Evolutionary conservation across 768 basidiomycete species (phyloP).

Genomic region (Ramaria rubella): DNA sequence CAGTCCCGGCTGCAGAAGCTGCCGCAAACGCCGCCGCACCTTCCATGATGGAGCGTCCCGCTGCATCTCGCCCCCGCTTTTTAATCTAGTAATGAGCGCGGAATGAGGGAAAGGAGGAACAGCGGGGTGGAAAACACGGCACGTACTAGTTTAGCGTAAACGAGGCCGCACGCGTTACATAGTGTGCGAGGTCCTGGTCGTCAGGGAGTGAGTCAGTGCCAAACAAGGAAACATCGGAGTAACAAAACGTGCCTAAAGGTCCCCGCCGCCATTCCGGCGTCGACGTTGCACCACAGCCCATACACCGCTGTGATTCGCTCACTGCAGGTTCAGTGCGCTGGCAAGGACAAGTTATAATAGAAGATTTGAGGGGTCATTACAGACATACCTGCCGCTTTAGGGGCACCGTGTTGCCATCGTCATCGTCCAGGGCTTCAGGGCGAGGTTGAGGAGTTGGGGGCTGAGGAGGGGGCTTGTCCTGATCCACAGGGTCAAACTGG

Average conservation of each 20-base stretch:
- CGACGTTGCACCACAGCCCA: conserved; percentile 76
- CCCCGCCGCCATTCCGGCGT: conserved; percentile 86
- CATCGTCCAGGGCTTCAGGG: not conserved
- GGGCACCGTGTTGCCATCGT: not conserved
- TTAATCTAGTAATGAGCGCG: not conserved
- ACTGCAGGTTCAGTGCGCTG: conserved; percentile 32
- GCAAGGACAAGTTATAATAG: not conserved
- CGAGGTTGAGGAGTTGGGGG: not conserved
- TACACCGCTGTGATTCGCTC: conserved; percentile 65
- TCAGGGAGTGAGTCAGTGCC: conserved; percentile 9
- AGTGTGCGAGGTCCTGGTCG: conserved; percentile 67
- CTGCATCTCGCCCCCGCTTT: conserved; percentile 5
- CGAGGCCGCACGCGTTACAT: conserved; percentile 82
- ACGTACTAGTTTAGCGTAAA: conserved; percentile 80
- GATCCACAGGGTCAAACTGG: not conserved
- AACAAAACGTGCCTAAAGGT: conserved; percentile 56
- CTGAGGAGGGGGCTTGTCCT: not conserved
- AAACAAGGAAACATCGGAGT: not conserved
- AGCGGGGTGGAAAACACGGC: not conserved
- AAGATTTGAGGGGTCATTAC: not conserved
- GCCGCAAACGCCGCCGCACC: conserved; percentile 1
- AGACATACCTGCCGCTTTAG: not conserved
- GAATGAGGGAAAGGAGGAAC: not conserved
- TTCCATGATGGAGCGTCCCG: conserved; percentile 2
- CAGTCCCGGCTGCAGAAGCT: not conserved